Percentiles rank a stretch among this genome's conserved stretches.
phyloP scores from a whole-genome alignment of 2,329 filamentous ascomycete species.

The Sporothrix pallida region DNA sequence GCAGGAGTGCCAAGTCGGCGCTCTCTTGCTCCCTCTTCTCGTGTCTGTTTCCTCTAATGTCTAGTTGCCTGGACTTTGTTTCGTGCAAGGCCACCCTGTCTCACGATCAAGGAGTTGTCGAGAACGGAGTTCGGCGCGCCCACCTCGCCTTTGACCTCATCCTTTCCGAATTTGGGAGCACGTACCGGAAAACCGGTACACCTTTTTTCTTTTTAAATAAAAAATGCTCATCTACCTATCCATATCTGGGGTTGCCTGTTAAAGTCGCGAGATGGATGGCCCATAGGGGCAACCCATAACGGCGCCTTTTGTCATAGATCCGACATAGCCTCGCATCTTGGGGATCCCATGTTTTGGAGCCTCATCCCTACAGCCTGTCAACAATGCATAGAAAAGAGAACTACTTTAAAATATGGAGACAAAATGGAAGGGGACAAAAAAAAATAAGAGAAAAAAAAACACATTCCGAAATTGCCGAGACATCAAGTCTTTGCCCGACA shows the following conservation, averaged over 20 bases:
- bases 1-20: too few species aligned
- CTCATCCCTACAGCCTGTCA: neutral
- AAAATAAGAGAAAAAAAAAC: too few species aligned
- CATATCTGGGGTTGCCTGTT: neutral
- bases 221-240: neutral
- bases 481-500: neutral
- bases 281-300: neutral
- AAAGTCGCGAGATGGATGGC: neutral
- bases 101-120: neutral
- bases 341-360: neutral
- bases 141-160: neutral
- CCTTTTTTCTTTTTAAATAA: too few species aligned
- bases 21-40: neutral
- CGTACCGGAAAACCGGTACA: neutral
- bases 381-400: too few species aligned
- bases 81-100: conserved; percentile 7
- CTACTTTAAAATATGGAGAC: too few species aligned
- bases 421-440: neutral
- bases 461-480: neutral
- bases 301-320: neutral
- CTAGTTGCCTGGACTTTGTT: neutral
- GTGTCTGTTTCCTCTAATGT: too few species aligned
- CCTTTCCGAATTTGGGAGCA: neutral
- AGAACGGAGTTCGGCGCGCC: neutral
- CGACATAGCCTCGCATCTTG: conserved; percentile 6